Conservation (phyloP, 768 basidiomycete species). For the Tulasnella sp. region DNA sequence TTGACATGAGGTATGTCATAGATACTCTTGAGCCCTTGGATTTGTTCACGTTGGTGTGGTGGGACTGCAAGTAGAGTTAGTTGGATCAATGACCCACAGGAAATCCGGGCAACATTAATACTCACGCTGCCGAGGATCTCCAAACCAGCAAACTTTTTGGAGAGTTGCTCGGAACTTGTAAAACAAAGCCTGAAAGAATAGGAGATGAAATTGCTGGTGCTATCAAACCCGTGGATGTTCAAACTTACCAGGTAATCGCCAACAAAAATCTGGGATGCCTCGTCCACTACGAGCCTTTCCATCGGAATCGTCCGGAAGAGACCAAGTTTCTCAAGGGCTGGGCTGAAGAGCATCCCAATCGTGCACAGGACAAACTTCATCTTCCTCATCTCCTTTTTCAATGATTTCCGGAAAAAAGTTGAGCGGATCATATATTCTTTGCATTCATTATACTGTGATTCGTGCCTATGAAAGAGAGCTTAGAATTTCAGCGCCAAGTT, state of each 20-base stretch:
- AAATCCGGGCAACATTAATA: background rate
- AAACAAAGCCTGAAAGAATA: constrained; percentile 42
- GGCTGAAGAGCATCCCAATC: constrained; percentile 67
- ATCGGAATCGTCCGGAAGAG: constrained; percentile 43
- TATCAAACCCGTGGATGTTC: background rate
- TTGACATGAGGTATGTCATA: constrained; percentile 69
- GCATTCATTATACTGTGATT: constrained; percentile 61
- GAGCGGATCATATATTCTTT: constrained; percentile 51
- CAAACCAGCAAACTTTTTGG: constrained; percentile 50
- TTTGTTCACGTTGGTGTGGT: constrained; percentile 70
- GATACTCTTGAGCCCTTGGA: constrained; percentile 62
- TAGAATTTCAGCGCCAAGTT: background rate
- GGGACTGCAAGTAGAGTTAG: constrained; percentile 52
- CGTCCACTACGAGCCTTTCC: constrained; percentile 48
- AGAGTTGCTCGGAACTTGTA: constrained; percentile 40
- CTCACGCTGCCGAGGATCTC: constrained; percentile 53
- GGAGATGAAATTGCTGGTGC: background rate
- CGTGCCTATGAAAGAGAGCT: constrained; percentile 56
- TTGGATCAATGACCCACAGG: background rate
- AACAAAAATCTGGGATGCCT: constrained; percentile 51
- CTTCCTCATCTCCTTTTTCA: constrained; percentile 37
- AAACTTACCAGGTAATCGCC: constrained; percentile 46
- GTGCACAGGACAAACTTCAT: constrained; percentile 60
- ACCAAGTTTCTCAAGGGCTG: constrained; percentile 37
- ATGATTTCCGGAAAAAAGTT: constrained; percentile 38